Evolutionary conservation across 371 early-diverging fungal species (phyloP).

Genomic region (Nosema bombycis): DNA sequence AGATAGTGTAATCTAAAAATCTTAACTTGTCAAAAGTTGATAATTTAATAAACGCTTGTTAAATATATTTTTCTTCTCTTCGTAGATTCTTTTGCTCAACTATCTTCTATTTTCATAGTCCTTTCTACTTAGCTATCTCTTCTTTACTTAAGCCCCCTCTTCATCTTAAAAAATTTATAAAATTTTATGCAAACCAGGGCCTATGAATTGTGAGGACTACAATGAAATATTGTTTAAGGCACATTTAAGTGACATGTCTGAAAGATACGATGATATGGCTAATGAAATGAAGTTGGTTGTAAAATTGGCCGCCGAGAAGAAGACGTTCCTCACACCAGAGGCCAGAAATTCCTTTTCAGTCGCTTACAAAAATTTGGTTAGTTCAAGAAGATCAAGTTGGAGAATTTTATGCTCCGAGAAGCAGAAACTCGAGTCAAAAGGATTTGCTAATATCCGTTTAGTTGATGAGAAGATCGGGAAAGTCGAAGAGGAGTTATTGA

Average conservation of each 20-base stretch:
- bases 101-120: too few species aligned
- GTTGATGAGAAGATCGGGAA: conserved; percentile 79
- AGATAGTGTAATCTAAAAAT: too few species aligned
- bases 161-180: too few species aligned
- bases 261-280: conserved; percentile 86
- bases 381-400: conserved; percentile 95
- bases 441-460: conserved; percentile 71
- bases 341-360: conserved; percentile 94
- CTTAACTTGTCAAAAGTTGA: too few species aligned
- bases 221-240: conserved; percentile 68
- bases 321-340: conserved; percentile 78
- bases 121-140: too few species aligned
- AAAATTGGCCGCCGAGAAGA: conserved; percentile 66
- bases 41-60: too few species aligned
- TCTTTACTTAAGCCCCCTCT: too few species aligned
- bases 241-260: conserved; percentile 94
- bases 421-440: conserved; percentile 84
- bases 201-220: conserved; percentile 37
- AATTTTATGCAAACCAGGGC: conserved; percentile 12
- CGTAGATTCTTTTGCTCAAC: too few species aligned
- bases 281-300: conserved; percentile 56
- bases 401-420: conserved; percentile 93
- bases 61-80: too few species aligned
- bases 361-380: conserved; percentile 97
- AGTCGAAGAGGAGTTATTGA: conserved; percentile 83